Percentiles rank a stretch among this genome's conserved stretches.
Evolutionary conservation across 2,329 filamentous ascomycete species (phyloP).

Genomic region (Macrophomina pseudophaseolina): DNA sequence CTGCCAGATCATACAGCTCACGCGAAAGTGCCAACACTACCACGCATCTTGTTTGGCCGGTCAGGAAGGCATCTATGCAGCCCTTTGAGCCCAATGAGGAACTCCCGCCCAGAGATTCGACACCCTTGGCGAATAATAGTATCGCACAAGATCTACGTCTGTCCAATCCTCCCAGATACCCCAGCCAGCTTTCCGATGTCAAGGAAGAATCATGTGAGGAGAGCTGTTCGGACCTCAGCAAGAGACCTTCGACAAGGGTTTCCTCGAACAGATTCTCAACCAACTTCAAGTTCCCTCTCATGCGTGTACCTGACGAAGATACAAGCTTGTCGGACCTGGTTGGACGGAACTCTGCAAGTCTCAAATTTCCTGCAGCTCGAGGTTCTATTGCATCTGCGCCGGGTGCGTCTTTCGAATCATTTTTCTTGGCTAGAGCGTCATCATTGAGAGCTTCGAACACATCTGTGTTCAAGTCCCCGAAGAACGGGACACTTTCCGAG

Average conservation of each 20-base stretch:
- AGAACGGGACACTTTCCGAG: conserved; percentile 28
- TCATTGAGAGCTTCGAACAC: conserved; percentile 11
- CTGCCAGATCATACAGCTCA: conserved; percentile 25
- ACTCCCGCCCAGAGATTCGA: conserved; percentile 3
- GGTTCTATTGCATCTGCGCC: neutral
- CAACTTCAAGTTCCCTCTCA: conserved; percentile 35
- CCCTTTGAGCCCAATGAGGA: conserved; percentile 17
- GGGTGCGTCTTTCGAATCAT: conserved; percentile 15
- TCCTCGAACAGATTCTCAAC: conserved; percentile 36
- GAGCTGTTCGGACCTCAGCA: conserved; percentile 23
- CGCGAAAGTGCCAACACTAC: conserved; percentile 41
- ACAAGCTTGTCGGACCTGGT: conserved; percentile 13
- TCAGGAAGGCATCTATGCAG: conserved; percentile 3
- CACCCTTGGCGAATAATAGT: neutral
- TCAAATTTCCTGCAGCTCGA: conserved; percentile 33
- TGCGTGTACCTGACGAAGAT: conserved; percentile 6
- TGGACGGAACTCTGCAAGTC: conserved; percentile 12
- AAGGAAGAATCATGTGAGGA: conserved; percentile 57
- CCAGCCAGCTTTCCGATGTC: conserved; percentile 49
- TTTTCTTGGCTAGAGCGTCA: conserved; percentile 9
- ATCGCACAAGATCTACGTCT: conserved; percentile 39
- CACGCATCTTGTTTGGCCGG: conserved; percentile 40
- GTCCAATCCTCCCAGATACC: conserved; percentile 39
- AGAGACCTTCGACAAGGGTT: conserved; percentile 39
- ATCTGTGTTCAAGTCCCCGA: conserved; percentile 16